Percentiles rank a stretch among this genome's conserved stretches.
phyloP scores from a whole-genome alignment of 2,329 filamentous ascomycete species.

The Nannizziopsis arthrosporioides region DNA sequence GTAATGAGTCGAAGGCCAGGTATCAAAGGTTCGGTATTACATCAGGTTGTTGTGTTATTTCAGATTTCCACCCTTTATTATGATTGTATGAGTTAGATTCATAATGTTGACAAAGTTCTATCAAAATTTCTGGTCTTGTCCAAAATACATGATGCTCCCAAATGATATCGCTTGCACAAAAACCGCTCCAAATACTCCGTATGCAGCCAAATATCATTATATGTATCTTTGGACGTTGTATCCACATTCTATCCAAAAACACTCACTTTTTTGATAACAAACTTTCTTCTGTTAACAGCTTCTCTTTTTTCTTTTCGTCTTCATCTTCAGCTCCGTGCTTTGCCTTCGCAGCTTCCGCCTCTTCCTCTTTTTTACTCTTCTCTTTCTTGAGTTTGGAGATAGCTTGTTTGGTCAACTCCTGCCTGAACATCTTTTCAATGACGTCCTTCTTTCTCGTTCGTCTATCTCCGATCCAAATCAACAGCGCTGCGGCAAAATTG shows the following conservation, averaged over 20 bases:
- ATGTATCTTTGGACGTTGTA: background rate
- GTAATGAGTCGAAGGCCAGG: background rate
- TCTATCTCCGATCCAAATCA: constrained; percentile 66
- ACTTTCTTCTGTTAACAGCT: background rate
- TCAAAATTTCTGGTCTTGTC: no score
- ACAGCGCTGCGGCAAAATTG: constrained; percentile 63
- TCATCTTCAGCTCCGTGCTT: constrained; percentile 1
- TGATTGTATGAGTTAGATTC: no score
- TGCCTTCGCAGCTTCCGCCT: constrained; percentile 2
- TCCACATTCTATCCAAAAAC: background rate
- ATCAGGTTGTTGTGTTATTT: background rate
- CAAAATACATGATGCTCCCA: background rate
- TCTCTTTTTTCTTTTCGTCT: constrained; percentile 11
- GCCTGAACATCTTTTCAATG: constrained; percentile 61
- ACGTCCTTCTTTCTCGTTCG: constrained; percentile 78
- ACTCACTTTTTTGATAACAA: background rate
- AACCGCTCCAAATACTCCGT: background rate
- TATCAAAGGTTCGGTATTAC: background rate
- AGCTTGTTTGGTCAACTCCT: constrained; percentile 59
- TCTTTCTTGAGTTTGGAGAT: constrained; percentile 47
- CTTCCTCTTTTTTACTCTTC: constrained; percentile 36
- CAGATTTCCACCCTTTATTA: no score
- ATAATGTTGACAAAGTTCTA: no score
- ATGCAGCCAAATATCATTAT: background rate
- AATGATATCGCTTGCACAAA: constrained; percentile 3